Base-by-base conservation (phyloP, 169 alveolate species). In the Eimeria zaria region DNA sequence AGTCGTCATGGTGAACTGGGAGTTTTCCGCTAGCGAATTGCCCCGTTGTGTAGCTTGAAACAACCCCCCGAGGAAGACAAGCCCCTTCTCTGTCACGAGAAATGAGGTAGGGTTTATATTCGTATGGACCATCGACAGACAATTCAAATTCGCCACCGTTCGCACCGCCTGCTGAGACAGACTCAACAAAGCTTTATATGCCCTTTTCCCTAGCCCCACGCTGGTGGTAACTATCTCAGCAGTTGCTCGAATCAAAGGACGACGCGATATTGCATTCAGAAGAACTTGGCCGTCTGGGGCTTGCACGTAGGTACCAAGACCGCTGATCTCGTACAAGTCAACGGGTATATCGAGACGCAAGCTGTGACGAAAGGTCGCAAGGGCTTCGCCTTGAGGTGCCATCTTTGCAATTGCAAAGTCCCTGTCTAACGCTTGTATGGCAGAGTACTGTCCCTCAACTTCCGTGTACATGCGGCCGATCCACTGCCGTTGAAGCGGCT, bases 131-230 rank as follows among this genome's bases (percentile, higher is more conserved):
- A 87, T 41, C 39, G n/a, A 8, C 12, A 62, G 27, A 55, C 93
- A 87, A 18, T 87, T 87, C 44, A 87, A 71, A 33, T 58, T 87
- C n/a, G 93, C 58, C 27, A 87, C 93, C 30, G 53, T 51, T 2
- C 78, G 58, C 41, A 87, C 93, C 33, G 93, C 93, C 51, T 87
- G 93, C 64, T 87, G 93, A 4, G 93, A 87, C 62, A 87, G 71
- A 41, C 93, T 62, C 9, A 87, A 55, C 39, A 87, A 62, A 33
- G 93, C 93, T n/a, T 14, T 87, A 46, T 87, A 24, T 0, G 81
- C 81, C 44, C 22, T 87, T n/a, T 39, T 58, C 24, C 48, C n/a
- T 6, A 7, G 39, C 3, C 81, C 55, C 5, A 36, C 78, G 9
- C 20, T 60, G 11, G 58, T 83, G n/a, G 44, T 16, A 1, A 87